Conservation (phyloP, 352 stramenopile genomes). For the Lagenidium giganteum region DNA sequence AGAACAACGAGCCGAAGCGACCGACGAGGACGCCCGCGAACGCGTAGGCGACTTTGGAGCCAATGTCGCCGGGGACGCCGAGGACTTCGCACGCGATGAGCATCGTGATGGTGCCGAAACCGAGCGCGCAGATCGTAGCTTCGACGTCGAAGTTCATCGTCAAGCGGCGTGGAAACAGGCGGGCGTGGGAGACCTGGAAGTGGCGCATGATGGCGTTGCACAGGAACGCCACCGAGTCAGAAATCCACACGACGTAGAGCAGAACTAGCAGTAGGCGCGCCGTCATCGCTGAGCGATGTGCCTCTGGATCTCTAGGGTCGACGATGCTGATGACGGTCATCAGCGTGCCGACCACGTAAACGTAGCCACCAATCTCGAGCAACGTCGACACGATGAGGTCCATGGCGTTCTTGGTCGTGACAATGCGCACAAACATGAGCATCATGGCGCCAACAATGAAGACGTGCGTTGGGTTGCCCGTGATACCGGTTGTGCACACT, state of each 20-base stretch:
- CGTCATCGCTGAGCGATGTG: constrained; percentile 25
- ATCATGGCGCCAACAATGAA: no score
- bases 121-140: constrained; percentile 31
- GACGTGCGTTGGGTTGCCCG: no score
- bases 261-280: constrained; percentile 36
- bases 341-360: constrained; percentile 16
- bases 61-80: neutral
- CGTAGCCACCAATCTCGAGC: constrained; percentile 13
- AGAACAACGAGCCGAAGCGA: constrained; percentile 86
- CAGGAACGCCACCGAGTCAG: constrained; percentile 25
- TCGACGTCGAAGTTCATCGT: constrained; percentile 45
- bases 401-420: no score
- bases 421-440: no score
- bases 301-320: constrained; percentile 25
- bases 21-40: constrained; percentile 76
- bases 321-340: constrained; percentile 34
- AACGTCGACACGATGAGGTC: no score
- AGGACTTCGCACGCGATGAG: constrained; percentile 23
- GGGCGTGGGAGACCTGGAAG: constrained; percentile 35
- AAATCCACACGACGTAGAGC: constrained; percentile 39
- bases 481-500: no score
- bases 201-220: constrained; percentile 54
- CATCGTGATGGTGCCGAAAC: constrained; percentile 27
- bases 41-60: constrained; percentile 12
- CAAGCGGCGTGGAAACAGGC: constrained; percentile 34